Evolutionary conservation across 257 asterid species (phyloP), one percentile per base, ranked within the genome.

Genomic region (Solanum virginianum): DNA sequence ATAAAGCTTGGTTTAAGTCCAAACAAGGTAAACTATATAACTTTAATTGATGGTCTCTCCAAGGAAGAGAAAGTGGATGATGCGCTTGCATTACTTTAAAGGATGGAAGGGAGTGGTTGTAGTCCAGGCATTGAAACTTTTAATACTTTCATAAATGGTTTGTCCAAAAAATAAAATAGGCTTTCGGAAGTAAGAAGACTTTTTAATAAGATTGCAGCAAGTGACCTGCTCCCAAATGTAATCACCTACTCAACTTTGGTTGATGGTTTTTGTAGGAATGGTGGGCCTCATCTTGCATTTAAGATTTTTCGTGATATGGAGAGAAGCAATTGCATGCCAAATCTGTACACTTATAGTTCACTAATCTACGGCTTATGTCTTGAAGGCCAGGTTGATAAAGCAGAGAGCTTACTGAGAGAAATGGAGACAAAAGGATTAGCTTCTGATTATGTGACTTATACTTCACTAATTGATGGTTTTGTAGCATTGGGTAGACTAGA

Each of bases 241-340:
- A 91, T 94, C 54, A 96, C 98, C 29, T 96, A 94, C 88, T 90
- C 96, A 77, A 90, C 95, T 82, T 75, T 96, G 89, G 88, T 96
- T 82, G 93, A 94, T 86, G 98, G 98, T 62, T 93, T 94, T 87
- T 93, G 98, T 88, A 92, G 90, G 92, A 92, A 89, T 68, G 92
- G 90, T 20, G 92, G 89, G 84, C 88, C 88, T 45, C 85, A 87
- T 80, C 90, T 91, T 81, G 98, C 99, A 68, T 88, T 92, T 87
- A 90, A 91, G 90, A 90, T 92, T 87, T 91, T 96, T 89, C 88
- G 87, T 86, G 93, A 93, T 87, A 94, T 96, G 99, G 89, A 90
- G 85, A 88, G 82, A 57, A 88, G 86, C 74, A 90, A 88, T 83
- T 94, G 96, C 93, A 86, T 65, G n/a, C 98, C 99, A 41, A 94